Evolutionary conservation across 1,284 basidiomycete species (phyloP).

Genomic region (Irpex lacteus): DNA sequence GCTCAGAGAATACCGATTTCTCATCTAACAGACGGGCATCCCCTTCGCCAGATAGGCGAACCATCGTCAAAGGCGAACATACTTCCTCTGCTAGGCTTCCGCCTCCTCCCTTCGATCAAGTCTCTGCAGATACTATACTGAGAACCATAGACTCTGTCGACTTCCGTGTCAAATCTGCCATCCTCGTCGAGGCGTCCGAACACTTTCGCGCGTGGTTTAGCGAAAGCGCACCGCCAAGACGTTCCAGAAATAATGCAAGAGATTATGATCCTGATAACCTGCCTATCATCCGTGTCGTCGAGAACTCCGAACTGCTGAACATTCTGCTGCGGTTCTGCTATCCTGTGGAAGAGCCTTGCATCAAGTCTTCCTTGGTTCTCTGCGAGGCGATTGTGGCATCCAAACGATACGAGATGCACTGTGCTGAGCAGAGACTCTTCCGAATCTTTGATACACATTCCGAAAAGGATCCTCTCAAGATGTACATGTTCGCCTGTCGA

Average conservation of each 20-base stretch:
- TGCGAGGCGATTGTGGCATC: constrained; percentile 16
- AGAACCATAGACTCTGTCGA: constrained; percentile 35
- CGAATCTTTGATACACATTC: not conserved
- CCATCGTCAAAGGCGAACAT: not conserved
- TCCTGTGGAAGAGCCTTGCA: constrained; percentile 24
- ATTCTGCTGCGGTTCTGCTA: constrained; percentile 37
- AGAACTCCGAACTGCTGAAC: constrained; percentile 31
- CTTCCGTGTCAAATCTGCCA: constrained; percentile 32
- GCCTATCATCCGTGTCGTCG: constrained; percentile 32
- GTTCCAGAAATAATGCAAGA: not conserved
- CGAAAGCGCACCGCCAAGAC: constrained; percentile 21
- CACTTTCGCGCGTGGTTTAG: constrained; percentile 39
- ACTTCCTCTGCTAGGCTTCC: not conserved
- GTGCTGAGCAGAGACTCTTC: not conserved
- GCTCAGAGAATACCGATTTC: not conserved
- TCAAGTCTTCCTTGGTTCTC: constrained; percentile 12
- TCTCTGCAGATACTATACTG: constrained; percentile 22
- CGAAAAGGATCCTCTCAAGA: constrained; percentile 2
- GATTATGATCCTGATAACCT: constrained; percentile 19
- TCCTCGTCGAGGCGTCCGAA: constrained; percentile 33
- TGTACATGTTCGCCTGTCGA: constrained; percentile 8
- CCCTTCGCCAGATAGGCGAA: not conserved
- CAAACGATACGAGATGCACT: constrained; percentile 22
- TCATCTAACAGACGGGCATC: not conserved
- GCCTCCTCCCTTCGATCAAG: constrained; percentile 10